A percentile compares a stretch with the other conserved stretches of the same genome.
Conservation (phyloP, 2,329 filamentous ascomycete species). For the Pseudocercospora fuligena region DNA sequence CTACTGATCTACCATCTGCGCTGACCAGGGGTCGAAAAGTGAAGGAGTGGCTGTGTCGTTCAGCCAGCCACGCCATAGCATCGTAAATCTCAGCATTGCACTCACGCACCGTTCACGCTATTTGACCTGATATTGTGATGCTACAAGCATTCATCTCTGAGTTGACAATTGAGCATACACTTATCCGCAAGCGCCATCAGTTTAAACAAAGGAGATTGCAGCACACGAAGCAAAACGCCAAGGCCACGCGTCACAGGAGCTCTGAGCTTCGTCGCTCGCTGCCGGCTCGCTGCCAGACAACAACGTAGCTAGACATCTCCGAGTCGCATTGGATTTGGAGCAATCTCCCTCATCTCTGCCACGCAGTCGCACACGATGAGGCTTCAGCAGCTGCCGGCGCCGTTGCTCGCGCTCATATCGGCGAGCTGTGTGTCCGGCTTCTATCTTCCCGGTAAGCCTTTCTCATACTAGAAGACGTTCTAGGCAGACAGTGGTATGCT, state of each 20-base stretch:
- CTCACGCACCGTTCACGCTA: background rate
- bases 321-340: slow-evolving; percentile 14
- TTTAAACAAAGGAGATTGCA: background rate
- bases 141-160: too few species aligned
- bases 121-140: too few species aligned
- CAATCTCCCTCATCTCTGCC: background rate
- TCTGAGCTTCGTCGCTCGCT: background rate
- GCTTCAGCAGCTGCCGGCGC: slow-evolving; percentile 29
- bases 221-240: background rate
- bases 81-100: background rate
- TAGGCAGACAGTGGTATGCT: background rate
- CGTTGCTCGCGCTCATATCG: slow-evolving; percentile 34
- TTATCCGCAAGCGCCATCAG: background rate
- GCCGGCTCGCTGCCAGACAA: background rate
- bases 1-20: background rate
- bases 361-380: slow-evolving; percentile 24
- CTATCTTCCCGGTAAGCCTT: slow-evolving; percentile 77
- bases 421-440: slow-evolving; percentile 56
- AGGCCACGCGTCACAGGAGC: background rate
- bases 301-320: background rate
- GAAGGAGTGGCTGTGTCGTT: background rate
- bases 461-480: background rate
- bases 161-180: background rate
- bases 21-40: background rate
- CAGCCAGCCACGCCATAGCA: background rate